Base-by-base conservation (phyloP, 805 yeast genomes). In the Yarrowia keelungensis region DNA sequence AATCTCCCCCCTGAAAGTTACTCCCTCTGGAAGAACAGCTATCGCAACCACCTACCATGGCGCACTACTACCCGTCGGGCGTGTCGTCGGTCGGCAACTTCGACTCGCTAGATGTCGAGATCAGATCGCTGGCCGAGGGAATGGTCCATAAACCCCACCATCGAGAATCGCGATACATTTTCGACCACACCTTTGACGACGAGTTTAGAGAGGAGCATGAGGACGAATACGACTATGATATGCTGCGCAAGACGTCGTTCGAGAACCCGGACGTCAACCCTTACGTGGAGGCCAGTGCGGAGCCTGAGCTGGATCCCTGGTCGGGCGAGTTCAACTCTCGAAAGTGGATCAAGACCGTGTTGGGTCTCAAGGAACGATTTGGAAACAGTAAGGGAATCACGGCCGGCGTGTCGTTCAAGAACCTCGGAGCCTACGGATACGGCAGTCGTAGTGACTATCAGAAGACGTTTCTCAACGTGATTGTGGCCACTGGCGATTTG, bases 391-490 rank as follows among this genome's bases (percentile, higher is more conserved):
- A 49, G 50, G 56, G 56, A 8, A 81, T 83, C 71, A 62, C 82
- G n/a, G 89, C 88, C 73, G 89, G 89, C 22, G 78, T 88, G 50
- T 80, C 86, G 2, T 89, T 85, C 80, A 81, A 84, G 70, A 77
- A 86, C 73, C 79, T 89, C 71, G 77, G 86, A 69, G 90, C 89
- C 8, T 84, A 80, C 64, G 92, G 92, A 72, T 82, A 81, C 67
- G 87, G 85, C 72, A 82, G 85, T 15, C 84, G 86, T 19, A 84
- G 88, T 5, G 91, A 87, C 75, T 89, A 87, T 76, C 91, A 87
- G 74, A 79, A 86, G 12, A 87, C 87, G 9, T 83, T 85, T 11
- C 72, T 82, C 15, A 88, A 86, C 74, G 71, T 76, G 4, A 75
- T 78, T 1, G 70, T 77, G 7, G 78, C 89, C 72, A 85, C 86